These are phyloP conservation scores for Perilla frutescens DNA, from an alignment of 257 asterid genomes.

Conservation along the genomic window DNA sequence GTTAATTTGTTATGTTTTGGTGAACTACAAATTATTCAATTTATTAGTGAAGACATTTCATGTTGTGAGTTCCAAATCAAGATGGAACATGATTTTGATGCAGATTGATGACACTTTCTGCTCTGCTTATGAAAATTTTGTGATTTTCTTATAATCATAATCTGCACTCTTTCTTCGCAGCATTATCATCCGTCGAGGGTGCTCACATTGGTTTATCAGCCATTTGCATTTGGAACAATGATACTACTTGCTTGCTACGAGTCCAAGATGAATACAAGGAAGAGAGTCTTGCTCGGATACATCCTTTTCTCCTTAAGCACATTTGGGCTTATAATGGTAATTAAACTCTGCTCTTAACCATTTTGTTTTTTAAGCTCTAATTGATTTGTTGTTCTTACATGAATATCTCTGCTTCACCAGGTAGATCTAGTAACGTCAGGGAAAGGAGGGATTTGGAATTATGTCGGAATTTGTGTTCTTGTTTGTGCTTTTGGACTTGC, in stretches of 20 bases:
- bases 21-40: background rate
- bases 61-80: too few species aligned
- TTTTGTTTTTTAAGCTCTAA: background rate
- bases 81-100: too few species aligned
- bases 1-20: background rate
- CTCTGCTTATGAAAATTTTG: too few species aligned
- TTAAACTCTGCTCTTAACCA: slow-evolving; percentile 25
- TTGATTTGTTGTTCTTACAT: background rate
- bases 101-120: background rate
- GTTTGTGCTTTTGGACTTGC: slow-evolving; percentile 84
- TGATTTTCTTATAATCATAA: background rate
- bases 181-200: slow-evolving; percentile 82
- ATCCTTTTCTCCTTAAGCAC: slow-evolving; percentile 60
- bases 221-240: slow-evolving; percentile 72
- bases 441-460: slow-evolving; percentile 72
- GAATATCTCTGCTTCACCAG: slow-evolving; percentile 37
- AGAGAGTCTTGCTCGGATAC: slow-evolving; percentile 68
- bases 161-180: slow-evolving; percentile 37
- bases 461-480: slow-evolving; percentile 59
- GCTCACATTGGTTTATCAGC: slow-evolving; percentile 82
- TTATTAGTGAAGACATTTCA: too few species aligned
- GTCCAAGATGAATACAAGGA: slow-evolving; percentile 71
- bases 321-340: slow-evolving; percentile 64
- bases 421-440: slow-evolving; percentile 71
- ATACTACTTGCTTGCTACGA: slow-evolving; percentile 60